Conservation (phyloP, 805 yeast genomes). For the Blastobotrys attinorum region DNA sequence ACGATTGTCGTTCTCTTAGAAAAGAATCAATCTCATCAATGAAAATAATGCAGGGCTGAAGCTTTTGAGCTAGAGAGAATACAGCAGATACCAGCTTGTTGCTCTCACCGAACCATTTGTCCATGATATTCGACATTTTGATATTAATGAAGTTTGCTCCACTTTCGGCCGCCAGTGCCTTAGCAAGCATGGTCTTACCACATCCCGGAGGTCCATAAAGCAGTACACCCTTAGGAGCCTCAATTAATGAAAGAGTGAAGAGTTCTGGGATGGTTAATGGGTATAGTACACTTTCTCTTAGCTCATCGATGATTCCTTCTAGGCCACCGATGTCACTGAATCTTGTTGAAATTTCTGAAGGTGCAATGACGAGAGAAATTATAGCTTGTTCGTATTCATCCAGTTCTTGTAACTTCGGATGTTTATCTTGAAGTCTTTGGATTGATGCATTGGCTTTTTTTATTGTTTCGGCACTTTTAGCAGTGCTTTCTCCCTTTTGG, state of each 20-base stretch:
- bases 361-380: slow-evolving; percentile 69
- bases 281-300: slow-evolving; percentile 79
- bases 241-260: slow-evolving; percentile 56
- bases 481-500: slow-evolving; percentile 34
- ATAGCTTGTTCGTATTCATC: slow-evolving; percentile 74
- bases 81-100: slow-evolving; percentile 91
- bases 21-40: slow-evolving; percentile 96
- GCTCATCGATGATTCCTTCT: slow-evolving; percentile 71
- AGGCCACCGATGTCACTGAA: slow-evolving; percentile 89
- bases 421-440: slow-evolving; percentile 46
- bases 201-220: slow-evolving; percentile 97
- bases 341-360: slow-evolving; percentile 68
- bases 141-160: slow-evolving; percentile 87
- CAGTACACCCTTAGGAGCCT: slow-evolving; percentile 91
- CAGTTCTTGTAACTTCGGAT: slow-evolving; percentile 50
- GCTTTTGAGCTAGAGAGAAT: slow-evolving; percentile 78
- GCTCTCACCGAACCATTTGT: slow-evolving; percentile 96
- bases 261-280: slow-evolving; percentile 75
- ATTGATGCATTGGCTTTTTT: slow-evolving; percentile 51
- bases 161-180: slow-evolving; percentile 86
- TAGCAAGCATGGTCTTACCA: slow-evolving; percentile 96
- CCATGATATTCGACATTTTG: slow-evolving; percentile 90
- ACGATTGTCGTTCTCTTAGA: slow-evolving; percentile 71
- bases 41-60: slow-evolving; percentile 91
- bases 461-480: slow-evolving; percentile 49